Conservation (phyloP, 106 monocot species). For the Gastrodia elata region DNA sequence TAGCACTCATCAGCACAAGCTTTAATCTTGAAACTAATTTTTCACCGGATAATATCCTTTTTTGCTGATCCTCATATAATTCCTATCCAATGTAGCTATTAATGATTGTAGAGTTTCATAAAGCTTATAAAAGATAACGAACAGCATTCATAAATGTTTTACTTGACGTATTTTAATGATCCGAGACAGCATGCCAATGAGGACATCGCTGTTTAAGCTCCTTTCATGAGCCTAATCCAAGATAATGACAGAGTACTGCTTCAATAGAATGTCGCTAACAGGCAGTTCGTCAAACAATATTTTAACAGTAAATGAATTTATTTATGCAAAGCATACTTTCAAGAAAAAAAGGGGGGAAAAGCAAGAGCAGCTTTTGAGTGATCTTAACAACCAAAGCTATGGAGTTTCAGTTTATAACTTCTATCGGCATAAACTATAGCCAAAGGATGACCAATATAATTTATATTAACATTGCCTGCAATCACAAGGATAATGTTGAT, state of each 20-base stretch:
- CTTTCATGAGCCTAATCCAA: constrained; percentile 98
- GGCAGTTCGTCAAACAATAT: constrained; percentile 4
- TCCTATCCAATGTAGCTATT: constrained; percentile 29
- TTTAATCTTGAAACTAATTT: constrained; percentile 52
- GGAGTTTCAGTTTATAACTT: too few species aligned
- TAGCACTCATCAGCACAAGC: constrained; percentile 94
- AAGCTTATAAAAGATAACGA: background rate
- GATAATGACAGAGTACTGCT: constrained; percentile 74
- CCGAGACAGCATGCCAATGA: constrained; percentile 92
- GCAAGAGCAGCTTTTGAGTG: background rate
- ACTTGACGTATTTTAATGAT: constrained; percentile 75
- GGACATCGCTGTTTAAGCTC: constrained; percentile 95
- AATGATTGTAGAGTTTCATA: background rate
- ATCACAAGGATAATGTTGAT: too few species aligned
- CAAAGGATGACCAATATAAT: too few species aligned
- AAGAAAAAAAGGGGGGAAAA: background rate
- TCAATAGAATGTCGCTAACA: constrained; percentile 71
- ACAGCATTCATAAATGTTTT: background rate
- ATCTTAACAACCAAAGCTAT: background rate
- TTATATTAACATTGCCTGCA: too few species aligned
- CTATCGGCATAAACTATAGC: background rate
- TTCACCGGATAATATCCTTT: constrained; percentile 49
- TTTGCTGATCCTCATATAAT: constrained; percentile 63
- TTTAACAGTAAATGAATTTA: background rate
- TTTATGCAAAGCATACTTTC: background rate